phyloP scores from a whole-genome alignment of 2,329 filamentous ascomycete genomes.

The Sclerotinia nivalis region DNA sequence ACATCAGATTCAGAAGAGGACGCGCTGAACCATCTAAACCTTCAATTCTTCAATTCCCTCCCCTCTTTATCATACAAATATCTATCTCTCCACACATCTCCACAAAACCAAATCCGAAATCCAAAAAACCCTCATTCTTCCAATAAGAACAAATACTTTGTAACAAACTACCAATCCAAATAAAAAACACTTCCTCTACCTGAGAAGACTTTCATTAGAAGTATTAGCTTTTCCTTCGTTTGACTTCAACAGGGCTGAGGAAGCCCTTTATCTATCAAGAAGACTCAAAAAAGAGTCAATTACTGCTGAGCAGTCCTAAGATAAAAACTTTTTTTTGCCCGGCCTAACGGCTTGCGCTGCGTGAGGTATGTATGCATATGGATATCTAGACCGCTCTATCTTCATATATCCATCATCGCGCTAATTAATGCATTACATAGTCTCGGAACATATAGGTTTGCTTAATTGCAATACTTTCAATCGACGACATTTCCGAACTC shows the following conservation, averaged over 20 bases:
- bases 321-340: conserved; percentile 54
- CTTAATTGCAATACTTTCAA: conserved; percentile 50
- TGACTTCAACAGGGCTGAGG: conserved; percentile 34
- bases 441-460: conserved; percentile 54
- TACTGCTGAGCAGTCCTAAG: conserved; percentile 51
- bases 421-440: conserved; percentile 38
- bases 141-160: background rate
- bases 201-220: conserved; percentile 21
- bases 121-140: background rate
- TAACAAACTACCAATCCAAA: background rate
- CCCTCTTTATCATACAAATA: background rate
- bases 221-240: conserved; percentile 13
- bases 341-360: conserved; percentile 82
- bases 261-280: conserved; percentile 31
- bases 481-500: conserved; percentile 66
- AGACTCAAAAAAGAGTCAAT: conserved; percentile 45
- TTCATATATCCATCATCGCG: conserved; percentile 10
- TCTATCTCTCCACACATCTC: conserved; percentile 22
- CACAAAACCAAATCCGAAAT: conserved; percentile 3
- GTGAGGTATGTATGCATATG: conserved; percentile 62
- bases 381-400: conserved; percentile 19
- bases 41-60: conserved; percentile 10
- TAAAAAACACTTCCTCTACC: conserved; percentile 11
- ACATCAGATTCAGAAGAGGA: conserved; percentile 6
- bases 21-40: conserved; percentile 20